These are phyloP conservation scores for Salix koriyanagi DNA, from an alignment of 345 rosid genomes.

Conservation along the genomic window DNA sequence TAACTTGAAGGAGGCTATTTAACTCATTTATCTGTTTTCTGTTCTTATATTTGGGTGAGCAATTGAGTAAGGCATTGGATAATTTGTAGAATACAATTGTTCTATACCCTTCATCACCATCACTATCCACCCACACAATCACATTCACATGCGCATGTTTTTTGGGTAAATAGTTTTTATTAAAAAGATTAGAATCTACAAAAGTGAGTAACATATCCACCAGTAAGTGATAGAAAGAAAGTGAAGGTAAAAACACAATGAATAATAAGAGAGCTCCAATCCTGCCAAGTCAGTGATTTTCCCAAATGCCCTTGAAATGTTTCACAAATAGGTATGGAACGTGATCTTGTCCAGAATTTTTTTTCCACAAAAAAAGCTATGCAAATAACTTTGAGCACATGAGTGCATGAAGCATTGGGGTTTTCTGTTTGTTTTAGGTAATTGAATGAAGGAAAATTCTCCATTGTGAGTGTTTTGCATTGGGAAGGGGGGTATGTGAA, in stretches of 20 bases:
- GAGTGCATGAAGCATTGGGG: not conserved
- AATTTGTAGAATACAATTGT: not conserved
- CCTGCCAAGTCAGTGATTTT: not conserved
- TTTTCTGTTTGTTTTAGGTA: not conserved
- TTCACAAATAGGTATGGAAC: not conserved
- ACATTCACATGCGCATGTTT: not conserved
- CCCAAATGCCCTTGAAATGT: not conserved
- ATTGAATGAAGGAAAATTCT: not conserved
- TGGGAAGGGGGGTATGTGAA: not conserved
- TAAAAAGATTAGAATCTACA: not conserved
- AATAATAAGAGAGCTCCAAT: not conserved
- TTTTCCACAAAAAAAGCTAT: not conserved
- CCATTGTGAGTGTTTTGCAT: not conserved
- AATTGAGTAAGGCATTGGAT: not conserved
- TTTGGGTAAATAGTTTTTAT: not conserved
- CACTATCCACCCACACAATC: not conserved
- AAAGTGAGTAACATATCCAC: not conserved
- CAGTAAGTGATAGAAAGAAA: not conserved
- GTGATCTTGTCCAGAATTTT: not conserved
- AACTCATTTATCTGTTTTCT: not conserved
- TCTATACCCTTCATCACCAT: not conserved
- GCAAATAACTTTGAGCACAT: not conserved
- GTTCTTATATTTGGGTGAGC: not conserved
- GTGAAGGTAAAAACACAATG: not conserved
- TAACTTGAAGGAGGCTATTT: not conserved